Evolutionary conservation across 2,329 filamentous ascomycete species (phyloP).

Genomic region (Aspergillus novoparasiticus): DNA sequence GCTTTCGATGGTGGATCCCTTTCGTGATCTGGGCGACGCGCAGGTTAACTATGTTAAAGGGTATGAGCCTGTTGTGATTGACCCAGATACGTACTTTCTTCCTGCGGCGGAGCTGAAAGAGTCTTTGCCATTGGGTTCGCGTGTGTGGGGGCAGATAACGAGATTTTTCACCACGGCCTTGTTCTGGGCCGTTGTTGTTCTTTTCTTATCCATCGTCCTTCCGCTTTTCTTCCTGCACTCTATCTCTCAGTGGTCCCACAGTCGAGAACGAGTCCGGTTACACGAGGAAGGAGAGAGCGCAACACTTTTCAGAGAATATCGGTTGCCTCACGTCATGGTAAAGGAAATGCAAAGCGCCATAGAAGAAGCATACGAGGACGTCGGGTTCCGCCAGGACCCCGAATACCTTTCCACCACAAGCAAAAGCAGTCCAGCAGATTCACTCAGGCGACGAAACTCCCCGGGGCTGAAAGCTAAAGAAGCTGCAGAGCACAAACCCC

Average conservation of each 20-base stretch:
- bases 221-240: constrained; percentile 75
- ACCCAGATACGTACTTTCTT: constrained; percentile 46
- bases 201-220: constrained; percentile 75
- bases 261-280: constrained; percentile 71
- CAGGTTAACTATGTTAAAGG: constrained; percentile 73
- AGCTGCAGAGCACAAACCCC: constrained; percentile 1
- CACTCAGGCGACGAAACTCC: neutral
- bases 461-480: neutral
- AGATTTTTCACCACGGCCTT: constrained; percentile 59
- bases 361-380: constrained; percentile 74
- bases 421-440: constrained; percentile 21
- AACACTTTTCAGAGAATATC: constrained; percentile 69
- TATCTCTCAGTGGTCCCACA: constrained; percentile 73
- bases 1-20: constrained; percentile 79
- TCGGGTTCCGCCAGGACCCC: constrained; percentile 68
- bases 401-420: constrained; percentile 67
- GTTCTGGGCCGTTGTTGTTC: constrained; percentile 62
- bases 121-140: constrained; percentile 29
- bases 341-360: constrained; percentile 74
- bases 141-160: constrained; percentile 35
- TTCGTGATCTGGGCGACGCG: constrained; percentile 65
- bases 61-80: constrained; percentile 74
- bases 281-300: constrained; percentile 74
- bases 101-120: constrained; percentile 29
- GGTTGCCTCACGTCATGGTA: constrained; percentile 70